phyloP scores from a whole-genome alignment of 176 grass and related monocot species.

The Ensete ventricosum region DNA sequence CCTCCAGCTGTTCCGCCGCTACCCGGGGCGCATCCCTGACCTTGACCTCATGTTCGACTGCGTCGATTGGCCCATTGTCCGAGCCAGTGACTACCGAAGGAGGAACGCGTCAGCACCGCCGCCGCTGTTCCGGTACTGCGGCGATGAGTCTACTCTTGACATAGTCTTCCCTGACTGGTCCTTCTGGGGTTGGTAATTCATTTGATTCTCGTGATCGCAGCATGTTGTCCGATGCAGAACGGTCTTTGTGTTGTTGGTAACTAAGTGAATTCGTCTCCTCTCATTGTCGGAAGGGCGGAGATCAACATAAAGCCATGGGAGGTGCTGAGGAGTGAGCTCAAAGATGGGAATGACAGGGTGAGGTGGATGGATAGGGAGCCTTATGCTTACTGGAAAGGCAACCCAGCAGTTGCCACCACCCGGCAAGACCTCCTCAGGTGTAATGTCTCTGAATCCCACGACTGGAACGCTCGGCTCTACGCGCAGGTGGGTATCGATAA shows the following conservation, averaged over 20 bases:
- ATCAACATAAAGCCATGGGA: conserved; percentile 91
- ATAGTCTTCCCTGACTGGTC: conserved; percentile 94
- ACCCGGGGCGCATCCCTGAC: conserved; percentile 63
- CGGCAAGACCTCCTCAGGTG: conserved; percentile 60
- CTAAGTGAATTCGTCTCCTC: not conserved
- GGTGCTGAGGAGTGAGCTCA: conserved; percentile 33
- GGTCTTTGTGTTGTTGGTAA: not conserved
- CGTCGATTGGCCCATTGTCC: conserved; percentile 66
- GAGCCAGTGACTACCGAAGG: conserved; percentile 23
- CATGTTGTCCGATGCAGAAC: not conserved
- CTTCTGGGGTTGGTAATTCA: conserved; percentile 93
- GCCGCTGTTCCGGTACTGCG: conserved; percentile 65
- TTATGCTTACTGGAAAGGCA: conserved; percentile 95
- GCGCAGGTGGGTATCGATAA: conserved; percentile 33
- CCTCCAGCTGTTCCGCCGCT: conserved; percentile 74
- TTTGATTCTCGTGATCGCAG: not conserved
- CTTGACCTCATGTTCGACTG: conserved; percentile 96
- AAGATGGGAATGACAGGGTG: conserved; percentile 38
- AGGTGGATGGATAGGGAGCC: conserved; percentile 57
- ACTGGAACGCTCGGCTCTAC: conserved; percentile 83
- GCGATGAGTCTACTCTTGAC: conserved; percentile 50
- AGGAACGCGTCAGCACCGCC: conserved; percentile 33
- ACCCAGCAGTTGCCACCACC: conserved; percentile 47
- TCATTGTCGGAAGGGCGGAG: conserved; percentile 50
- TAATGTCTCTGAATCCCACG: conserved; percentile 49